phyloP scores from a whole-genome alignment of 2,329 filamentous ascomycete genomes.

The Harringtonia aguacate region DNA sequence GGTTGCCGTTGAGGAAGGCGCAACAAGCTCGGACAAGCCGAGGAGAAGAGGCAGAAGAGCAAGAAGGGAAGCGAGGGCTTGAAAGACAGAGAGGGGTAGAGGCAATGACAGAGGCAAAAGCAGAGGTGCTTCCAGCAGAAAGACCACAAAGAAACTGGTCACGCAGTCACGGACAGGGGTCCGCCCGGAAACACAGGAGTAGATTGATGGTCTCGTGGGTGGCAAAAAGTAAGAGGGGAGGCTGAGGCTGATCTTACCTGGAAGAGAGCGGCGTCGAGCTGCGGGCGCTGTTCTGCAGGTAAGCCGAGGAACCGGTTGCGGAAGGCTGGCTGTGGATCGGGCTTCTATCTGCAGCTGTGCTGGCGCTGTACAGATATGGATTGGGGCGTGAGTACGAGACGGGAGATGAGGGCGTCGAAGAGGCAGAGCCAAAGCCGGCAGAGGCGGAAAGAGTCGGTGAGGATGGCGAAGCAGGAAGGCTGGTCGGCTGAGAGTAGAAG shows the following conservation, averaged over 20 bases:
- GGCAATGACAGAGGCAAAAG: not conserved
- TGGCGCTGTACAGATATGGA: not conserved
- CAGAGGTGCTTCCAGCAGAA: not conserved
- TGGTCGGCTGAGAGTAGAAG: not conserved
- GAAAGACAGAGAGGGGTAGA: not conserved
- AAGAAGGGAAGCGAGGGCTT: conserved; percentile 1
- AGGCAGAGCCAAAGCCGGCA: not conserved
- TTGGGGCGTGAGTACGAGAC: conserved; percentile 2
- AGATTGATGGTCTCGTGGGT: not conserved
- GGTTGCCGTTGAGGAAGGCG: too few relatives aligned
- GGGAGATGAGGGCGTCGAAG: conserved; percentile 1
- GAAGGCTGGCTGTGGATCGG: conserved; percentile 1
- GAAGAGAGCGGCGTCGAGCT: conserved; percentile 8
- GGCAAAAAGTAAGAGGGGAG: not conserved
- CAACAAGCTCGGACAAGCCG: not conserved
- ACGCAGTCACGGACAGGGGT: conserved; percentile 5
- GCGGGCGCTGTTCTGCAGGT: conserved; percentile 5
- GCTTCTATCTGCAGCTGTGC: not conserved
- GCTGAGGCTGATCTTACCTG: conserved; percentile 12
- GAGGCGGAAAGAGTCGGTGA: conserved; percentile 11
- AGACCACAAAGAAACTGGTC: not conserved
- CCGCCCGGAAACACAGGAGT: not conserved
- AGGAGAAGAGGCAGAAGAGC: not conserved
- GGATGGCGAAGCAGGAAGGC: conserved; percentile 10
- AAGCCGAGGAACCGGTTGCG: conserved; percentile 7